A percentile compares a stretch with the other conserved stretches of the same genome.
phyloP scores from a whole-genome alignment of 176 grass and related monocot genomes.

The Aegilops tauschii region DNA sequence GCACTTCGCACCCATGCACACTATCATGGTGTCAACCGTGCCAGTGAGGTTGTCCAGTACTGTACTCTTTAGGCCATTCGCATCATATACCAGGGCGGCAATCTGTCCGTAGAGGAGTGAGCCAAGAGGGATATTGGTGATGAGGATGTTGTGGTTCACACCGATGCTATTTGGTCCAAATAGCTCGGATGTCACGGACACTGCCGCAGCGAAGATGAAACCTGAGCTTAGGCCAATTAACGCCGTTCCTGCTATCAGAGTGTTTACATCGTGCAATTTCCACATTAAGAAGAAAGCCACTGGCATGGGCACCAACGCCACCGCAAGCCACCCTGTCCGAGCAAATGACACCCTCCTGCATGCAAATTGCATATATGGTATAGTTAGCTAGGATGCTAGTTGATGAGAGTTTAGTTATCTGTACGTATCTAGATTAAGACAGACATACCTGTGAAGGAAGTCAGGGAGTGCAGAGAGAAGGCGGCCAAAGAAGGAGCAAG shows the following conservation, averaged over 20 bases:
- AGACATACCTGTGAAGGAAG: slow-evolving; percentile 56
- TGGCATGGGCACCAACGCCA: slow-evolving; percentile 64
- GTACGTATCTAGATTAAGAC: background rate
- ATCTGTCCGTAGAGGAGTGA: slow-evolving; percentile 91
- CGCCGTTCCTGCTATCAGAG: slow-evolving; percentile 61
- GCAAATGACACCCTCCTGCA: slow-evolving; percentile 75
- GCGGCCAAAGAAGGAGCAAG: slow-evolving; percentile 85
- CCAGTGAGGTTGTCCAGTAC: slow-evolving; percentile 26
- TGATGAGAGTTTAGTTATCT: background rate
- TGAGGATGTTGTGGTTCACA: slow-evolving; percentile 95
- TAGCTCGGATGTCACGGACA: slow-evolving; percentile 87
- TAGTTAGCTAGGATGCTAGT: background rate
- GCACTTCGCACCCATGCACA: slow-evolving; percentile 87
- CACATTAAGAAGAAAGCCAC: slow-evolving; percentile 74
- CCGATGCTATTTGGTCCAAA: slow-evolving; percentile 76
- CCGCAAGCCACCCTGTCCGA: slow-evolving; percentile 78
- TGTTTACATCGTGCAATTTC: slow-evolving; percentile 32
- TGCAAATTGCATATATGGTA: background rate
- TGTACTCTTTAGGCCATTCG: slow-evolving; percentile 45
- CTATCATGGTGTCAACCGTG: slow-evolving; percentile 49
- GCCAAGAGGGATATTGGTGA: slow-evolving; percentile 90
- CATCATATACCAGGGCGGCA: slow-evolving; percentile 66
- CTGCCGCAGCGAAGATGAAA: slow-evolving; percentile 84
- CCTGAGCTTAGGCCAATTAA: slow-evolving; percentile 78
- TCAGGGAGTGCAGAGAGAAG: slow-evolving; percentile 77